These are phyloP conservation scores for Lichtheimia hyalospora DNA, from an alignment of 371 early-diverging fungal species.

Conservation along the genomic window DNA sequence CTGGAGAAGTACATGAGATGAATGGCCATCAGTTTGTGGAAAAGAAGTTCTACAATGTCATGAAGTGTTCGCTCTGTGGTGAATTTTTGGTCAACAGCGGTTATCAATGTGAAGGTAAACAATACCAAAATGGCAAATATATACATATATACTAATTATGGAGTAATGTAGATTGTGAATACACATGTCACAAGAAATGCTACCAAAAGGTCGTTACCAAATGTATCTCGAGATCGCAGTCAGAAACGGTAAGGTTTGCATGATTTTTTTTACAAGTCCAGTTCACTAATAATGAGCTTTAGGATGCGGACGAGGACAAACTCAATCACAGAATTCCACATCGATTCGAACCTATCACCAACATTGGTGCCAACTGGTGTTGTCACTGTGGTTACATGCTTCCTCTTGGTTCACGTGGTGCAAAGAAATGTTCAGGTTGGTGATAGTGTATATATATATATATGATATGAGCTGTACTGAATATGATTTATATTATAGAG, in stretches of 20 bases:
- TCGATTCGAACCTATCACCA: slow-evolving; percentile 82
- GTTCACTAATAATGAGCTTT: background rate
- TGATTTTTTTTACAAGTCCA: background rate
- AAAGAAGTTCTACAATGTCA: slow-evolving; percentile 87
- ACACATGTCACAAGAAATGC: slow-evolving; percentile 94
- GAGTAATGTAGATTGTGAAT: slow-evolving; percentile 76
- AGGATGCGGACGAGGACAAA: slow-evolving; percentile 67
- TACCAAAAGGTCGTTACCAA: slow-evolving; percentile 83
- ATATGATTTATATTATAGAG: slow-evolving; percentile 38
- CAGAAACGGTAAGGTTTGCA: slow-evolving; percentile 38
- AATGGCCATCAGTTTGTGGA: slow-evolving; percentile 91
- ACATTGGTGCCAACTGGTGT: slow-evolving; percentile 91
- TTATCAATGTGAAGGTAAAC: slow-evolving; percentile 87
- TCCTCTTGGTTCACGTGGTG: slow-evolving; percentile 74
- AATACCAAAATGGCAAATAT: background rate
- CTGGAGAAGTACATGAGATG: slow-evolving; percentile 78
- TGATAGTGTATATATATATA: background rate
- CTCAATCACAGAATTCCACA: slow-evolving; percentile 94
- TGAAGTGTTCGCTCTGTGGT: slow-evolving; percentile 93
- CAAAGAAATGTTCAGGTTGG: slow-evolving; percentile 62
- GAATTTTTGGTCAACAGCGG: slow-evolving; percentile 90
- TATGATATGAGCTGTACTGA: too few relatives aligned
- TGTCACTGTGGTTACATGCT: slow-evolving; percentile 97
- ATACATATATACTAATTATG: background rate
- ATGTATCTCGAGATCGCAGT: slow-evolving; percentile 78